Base-by-base conservation (phyloP, 1,284 basidiomycete species). In the Xanthoconium separans region DNA sequence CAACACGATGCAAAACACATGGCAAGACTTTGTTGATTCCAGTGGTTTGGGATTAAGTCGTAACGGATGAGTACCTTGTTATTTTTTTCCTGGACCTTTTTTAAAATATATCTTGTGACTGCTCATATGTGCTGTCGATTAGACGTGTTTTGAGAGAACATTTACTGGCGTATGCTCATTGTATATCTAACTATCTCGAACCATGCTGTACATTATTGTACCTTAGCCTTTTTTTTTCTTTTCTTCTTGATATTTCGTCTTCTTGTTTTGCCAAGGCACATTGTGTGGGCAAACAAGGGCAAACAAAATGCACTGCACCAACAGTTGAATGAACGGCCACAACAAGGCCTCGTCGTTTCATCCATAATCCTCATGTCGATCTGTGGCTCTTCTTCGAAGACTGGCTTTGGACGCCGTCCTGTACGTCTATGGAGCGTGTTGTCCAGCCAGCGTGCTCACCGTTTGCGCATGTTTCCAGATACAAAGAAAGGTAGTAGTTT, bases 401-500 rank as follows among this genome's bases (percentile, higher is more conserved):
- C 77, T 54, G 73, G 77, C 29, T 83, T 83, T 66, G 79, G 80
- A 42, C 77, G 70, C 54, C 74, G 77, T 74, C 76, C 80, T 55
- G 81, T 83, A 68, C 57, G 79, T 16, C 3, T 15, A 29, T 50
- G 45, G 27, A 49, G 24, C 50, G 44, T 60, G 53, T 31, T 24
- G 16, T 47, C 34, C 41, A 56, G 24, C 10, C 53, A 50, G 47
- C 55, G 42, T 52, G 45, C 58, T 69, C 54, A 70, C 58, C 56
- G 11, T 44, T 40, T 30, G 0, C 45, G 13, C 63, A 30, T 57
- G 54, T 53, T 55, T 55, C 56, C 44, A 85, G 82, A 65, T 87
- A 44, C 81, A 83, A 66, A 76, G 85, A 41, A 90, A 91, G 72
- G 78, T 90, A 7, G 89, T 91, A 3, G 87, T 97, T 8, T 87